These are phyloP conservation scores for Microcyclospora tardicrescens DNA, from an alignment of 2,329 filamentous ascomycete genomes.

Conservation along the genomic window DNA sequence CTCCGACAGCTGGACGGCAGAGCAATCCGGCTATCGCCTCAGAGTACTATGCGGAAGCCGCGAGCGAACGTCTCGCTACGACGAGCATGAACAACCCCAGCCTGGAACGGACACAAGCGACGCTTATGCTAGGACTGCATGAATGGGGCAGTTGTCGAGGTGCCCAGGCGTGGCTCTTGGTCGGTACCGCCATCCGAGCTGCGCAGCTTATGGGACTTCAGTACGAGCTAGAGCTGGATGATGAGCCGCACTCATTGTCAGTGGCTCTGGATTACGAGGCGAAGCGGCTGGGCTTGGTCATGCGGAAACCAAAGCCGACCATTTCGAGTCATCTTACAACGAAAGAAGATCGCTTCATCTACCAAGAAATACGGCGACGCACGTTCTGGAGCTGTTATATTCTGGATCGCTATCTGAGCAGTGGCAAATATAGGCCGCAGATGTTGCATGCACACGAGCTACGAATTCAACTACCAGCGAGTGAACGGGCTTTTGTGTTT, in stretches of 20 bases:
- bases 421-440: constrained; percentile 47
- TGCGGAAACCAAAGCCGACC: constrained; percentile 8
- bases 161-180: constrained; percentile 51
- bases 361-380: constrained; percentile 51
- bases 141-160: constrained; percentile 57
- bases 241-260: constrained; percentile 22
- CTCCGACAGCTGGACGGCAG: constrained; percentile 31
- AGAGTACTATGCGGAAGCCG: constrained; percentile 50
- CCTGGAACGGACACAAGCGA: constrained; percentile 52
- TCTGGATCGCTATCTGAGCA: constrained; percentile 55
- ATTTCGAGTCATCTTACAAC: constrained; percentile 13
- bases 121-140: constrained; percentile 58
- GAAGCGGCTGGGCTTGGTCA: constrained; percentile 24
- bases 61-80: constrained; percentile 41
- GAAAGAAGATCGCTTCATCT: constrained; percentile 34
- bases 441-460: constrained; percentile 49
- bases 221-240: constrained; percentile 38
- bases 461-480: constrained; percentile 54
- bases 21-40: constrained; percentile 46
- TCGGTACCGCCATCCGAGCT: constrained; percentile 47
- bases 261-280: constrained; percentile 23
- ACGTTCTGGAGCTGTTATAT: constrained; percentile 67
- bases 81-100: constrained; percentile 37
- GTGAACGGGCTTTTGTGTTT: constrained; percentile 51
- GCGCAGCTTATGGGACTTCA: constrained; percentile 50